Conservation (phyloP, 139 green algal genomes). For the Chlorella sp. region DNA sequence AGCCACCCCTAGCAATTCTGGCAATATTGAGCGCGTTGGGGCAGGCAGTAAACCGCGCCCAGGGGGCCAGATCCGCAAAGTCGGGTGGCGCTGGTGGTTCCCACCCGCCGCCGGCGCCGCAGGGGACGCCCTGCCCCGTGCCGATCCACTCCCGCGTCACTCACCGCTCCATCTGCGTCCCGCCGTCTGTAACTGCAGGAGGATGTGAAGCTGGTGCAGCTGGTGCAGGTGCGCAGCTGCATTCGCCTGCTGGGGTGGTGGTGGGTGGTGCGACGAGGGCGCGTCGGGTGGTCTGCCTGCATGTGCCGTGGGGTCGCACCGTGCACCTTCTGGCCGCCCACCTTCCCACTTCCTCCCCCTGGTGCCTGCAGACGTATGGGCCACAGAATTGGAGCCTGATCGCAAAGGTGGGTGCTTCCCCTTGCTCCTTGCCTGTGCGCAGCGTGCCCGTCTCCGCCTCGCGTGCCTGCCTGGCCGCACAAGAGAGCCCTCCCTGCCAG, state of each 20-base stretch:
- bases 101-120: background rate
- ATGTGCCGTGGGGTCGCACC: no score
- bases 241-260: no score
- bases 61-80: no score
- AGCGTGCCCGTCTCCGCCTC: background rate
- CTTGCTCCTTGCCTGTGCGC: background rate
- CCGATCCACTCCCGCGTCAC: background rate
- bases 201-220: constrained; percentile 54
- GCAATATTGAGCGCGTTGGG: no score
- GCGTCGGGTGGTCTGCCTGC: no score
- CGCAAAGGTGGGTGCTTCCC: constrained; percentile 46
- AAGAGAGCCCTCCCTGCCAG: no score
- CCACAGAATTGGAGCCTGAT: constrained; percentile 61
- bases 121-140: background rate
- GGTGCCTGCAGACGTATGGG: constrained; percentile 48
- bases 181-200: constrained; percentile 25
- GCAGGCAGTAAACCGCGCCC: no score
- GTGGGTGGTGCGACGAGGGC: background rate
- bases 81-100: background rate
- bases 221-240: constrained; percentile 13
- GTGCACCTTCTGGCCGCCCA: background rate
- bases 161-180: background rate
- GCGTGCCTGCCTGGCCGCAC: background rate
- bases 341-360: background rate
- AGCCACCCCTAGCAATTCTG: no score